A percentile compares a stretch with the other conserved stretches of the same genome.
Conservation (phyloP, 2,329 filamentous ascomycete species). For the Arthrobotrys iridis region DNA sequence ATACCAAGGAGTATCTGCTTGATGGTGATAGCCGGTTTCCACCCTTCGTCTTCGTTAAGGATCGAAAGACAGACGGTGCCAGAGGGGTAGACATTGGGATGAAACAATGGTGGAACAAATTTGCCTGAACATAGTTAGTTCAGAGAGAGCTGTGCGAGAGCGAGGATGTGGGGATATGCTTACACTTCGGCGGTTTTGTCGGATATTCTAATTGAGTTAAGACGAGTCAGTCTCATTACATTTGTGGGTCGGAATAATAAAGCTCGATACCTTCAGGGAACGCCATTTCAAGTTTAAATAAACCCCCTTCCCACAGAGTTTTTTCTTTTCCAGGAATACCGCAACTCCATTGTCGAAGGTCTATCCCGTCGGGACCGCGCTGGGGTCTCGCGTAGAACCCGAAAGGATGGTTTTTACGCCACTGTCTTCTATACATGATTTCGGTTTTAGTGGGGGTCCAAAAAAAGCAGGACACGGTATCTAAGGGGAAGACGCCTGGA, state of each 20-base stretch:
- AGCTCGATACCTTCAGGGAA: slow-evolving; percentile 84
- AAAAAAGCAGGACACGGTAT: slow-evolving; percentile 37
- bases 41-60: slow-evolving; percentile 96
- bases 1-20: slow-evolving; percentile 97
- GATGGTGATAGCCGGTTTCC: slow-evolving; percentile 98
- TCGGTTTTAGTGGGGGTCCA: slow-evolving; percentile 6
- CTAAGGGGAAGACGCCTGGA: slow-evolving; percentile 46
- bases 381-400: slow-evolving; percentile 93
- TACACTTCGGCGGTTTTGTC: slow-evolving; percentile 98
- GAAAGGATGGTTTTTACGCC: slow-evolving; percentile 96
- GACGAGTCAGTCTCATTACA: too few species aligned
- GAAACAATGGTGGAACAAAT: slow-evolving; percentile 94
- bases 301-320: slow-evolving; percentile 96
- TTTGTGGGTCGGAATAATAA: not conserved
- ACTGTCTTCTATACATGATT: slow-evolving; percentile 83
- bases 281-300: slow-evolving; percentile 91
- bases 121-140: slow-evolving; percentile 72
- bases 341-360: slow-evolving; percentile 96
- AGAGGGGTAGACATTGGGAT: slow-evolving; percentile 97
- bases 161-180: slow-evolving; percentile 59
- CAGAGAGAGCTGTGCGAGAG: slow-evolving; percentile 13
- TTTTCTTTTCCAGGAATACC: slow-evolving; percentile 95
- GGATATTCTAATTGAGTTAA: slow-evolving; percentile 78
- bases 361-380: slow-evolving; percentile 79
- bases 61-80: slow-evolving; percentile 98